Evolutionary conservation across 1,139 yeast species (phyloP), one percentile per base, ranked within the genome.

Genomic region (Scheffersomyces parashehatae): DNA sequence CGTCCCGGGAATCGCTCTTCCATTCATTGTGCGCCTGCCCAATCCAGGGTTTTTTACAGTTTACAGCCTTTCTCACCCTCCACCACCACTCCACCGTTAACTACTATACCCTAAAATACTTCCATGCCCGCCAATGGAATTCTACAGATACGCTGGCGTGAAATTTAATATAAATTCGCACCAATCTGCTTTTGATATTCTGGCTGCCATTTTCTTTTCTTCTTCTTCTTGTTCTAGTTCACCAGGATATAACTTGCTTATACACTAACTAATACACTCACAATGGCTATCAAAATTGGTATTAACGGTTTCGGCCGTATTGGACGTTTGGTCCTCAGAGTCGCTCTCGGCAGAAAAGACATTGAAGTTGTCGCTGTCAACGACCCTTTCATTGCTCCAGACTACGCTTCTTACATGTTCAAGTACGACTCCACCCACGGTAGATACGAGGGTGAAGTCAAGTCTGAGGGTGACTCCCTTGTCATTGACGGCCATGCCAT

Each of bases 241-340:
- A 10, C 12, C 35, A 31, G 35, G 20, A 31, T 31, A 15, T 37
- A 24, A 24, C 35, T 31, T 5, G 13, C 28, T 34, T 12, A 37
- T 15, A 13, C 28, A 30, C 40, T 28, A 28, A 20, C 26, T 20
- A 20, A 9, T 20, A 20, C 26, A 20, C 11, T 15, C 20, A 51
- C 43, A 35, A 55, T 55, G 59, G 64, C 64, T 56, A 59, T 60
- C 55, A 59, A 55, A 44, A 58, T 85, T 69, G 93, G 93, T 78
- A 86, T 85, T 70, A 85, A 85, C 84, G 93, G 93, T 65, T 85
- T 85, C 84, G 95, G 95, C 61, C 83, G 95, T 73, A 85, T 85
- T 60, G 95, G 95, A 58, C 88, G 95, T 74, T 82, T 85, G 65
- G 95, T 86, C 56, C 77, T 85, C 67, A 83, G 95, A 79, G 79